These are phyloP conservation scores for Chaetothyriales sp. DNA, from an alignment of 2,329 filamentous ascomycete species.

Conservation along the genomic window DNA sequence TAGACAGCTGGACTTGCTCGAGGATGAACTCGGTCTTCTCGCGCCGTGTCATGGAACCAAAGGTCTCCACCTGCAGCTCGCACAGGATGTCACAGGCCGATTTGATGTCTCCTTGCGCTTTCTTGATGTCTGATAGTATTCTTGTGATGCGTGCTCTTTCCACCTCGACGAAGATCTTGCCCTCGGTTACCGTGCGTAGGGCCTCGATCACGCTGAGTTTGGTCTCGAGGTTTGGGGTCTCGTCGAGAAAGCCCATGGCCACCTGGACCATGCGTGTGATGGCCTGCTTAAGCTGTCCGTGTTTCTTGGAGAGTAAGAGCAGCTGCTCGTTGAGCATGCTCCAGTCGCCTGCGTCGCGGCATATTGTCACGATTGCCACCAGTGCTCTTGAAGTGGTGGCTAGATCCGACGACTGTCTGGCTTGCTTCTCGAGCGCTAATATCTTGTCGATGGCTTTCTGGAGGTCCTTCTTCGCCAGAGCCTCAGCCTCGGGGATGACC, in stretches of 20 bases:
- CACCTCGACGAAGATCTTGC: conserved; percentile 99
- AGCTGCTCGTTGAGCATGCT: conserved; percentile 92
- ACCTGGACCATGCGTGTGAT: conserved; percentile 98
- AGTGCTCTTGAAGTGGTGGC: conserved; percentile 85
- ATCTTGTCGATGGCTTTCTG: conserved; percentile 89
- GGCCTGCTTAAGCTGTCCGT: conserved; percentile 98
- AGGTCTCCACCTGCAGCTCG: conserved; percentile 96
- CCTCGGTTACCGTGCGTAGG: conserved; percentile 87
- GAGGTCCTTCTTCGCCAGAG: conserved; percentile 68
- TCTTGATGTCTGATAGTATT: conserved; percentile 95
- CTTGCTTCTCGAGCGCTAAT: conserved; percentile 82
- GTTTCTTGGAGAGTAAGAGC: conserved; percentile 92
- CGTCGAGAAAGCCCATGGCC: conserved; percentile 81
- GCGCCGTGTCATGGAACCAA: conserved; percentile 90
- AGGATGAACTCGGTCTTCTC: conserved; percentile 99
- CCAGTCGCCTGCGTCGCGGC: conserved; percentile 89
- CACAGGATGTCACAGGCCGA: conserved; percentile 86
- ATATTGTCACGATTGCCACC: conserved; percentile 79
- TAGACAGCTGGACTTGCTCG: conserved; percentile 85
- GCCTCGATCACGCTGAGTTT: conserved; percentile 94
- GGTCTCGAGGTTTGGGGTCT: conserved; percentile 68
- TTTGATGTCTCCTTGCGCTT: conserved; percentile 80
- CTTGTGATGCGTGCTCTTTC: conserved; percentile 90
- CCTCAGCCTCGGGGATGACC: conserved; percentile 78
- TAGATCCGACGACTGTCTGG: conserved; percentile 93